A percentile compares a stretch with the other conserved stretches of the same genome.
These are phyloP conservation scores for Venustampulla echinocandica DNA, from an alignment of 495 filamentous ascomycete genomes.

Conservation along the genomic window DNA sequence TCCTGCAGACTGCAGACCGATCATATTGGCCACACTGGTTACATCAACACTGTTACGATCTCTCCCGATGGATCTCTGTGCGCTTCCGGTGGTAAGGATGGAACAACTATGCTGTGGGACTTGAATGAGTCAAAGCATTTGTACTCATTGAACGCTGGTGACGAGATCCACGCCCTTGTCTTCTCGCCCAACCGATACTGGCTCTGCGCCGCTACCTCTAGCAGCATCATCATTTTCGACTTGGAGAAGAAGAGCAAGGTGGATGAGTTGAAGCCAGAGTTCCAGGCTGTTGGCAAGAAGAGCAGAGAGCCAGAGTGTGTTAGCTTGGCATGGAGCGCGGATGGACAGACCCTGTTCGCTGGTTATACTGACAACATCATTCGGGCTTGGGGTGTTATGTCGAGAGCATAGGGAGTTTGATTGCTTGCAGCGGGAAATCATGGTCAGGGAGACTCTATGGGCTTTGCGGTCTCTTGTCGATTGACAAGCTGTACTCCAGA, in stretches of 20 bases:
- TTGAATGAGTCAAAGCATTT: constrained; percentile 99
- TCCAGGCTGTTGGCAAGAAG: constrained; percentile 96
- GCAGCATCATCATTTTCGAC: constrained; percentile 99
- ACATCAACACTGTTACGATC: constrained; percentile 99
- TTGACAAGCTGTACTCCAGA: constrained; percentile 24
- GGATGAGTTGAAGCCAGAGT: constrained; percentile 98
- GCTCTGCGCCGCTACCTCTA: constrained; percentile 95
- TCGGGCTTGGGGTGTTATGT: constrained; percentile 98
- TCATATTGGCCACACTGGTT: constrained; percentile 99
- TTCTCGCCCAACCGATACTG: constrained; percentile 99
- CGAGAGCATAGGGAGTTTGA: constrained; percentile 41
- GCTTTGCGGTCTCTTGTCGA: constrained; percentile 19
- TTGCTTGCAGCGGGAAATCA: constrained; percentile 18
- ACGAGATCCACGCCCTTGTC: constrained; percentile 99
- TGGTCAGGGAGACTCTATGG: constrained; percentile 20
- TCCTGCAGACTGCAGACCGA: constrained; percentile 99
- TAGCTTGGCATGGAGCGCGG: constrained; percentile 90
- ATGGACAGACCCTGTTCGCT: constrained; percentile 97
- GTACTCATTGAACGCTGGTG: constrained; percentile 97
- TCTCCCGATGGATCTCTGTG: constrained; percentile 99
- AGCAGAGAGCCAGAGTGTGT: constrained; percentile 97
- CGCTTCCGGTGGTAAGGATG: constrained; percentile 98
- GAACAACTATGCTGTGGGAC: constrained; percentile 99
- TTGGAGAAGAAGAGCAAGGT: constrained; percentile 99
- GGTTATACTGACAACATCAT: constrained; percentile 99